Evolutionary conservation across 2,329 filamentous ascomycete genomes (phyloP), one percentile per base, ranked within the genome.

Genomic region (Ophiosphaerella herpotricha): DNA sequence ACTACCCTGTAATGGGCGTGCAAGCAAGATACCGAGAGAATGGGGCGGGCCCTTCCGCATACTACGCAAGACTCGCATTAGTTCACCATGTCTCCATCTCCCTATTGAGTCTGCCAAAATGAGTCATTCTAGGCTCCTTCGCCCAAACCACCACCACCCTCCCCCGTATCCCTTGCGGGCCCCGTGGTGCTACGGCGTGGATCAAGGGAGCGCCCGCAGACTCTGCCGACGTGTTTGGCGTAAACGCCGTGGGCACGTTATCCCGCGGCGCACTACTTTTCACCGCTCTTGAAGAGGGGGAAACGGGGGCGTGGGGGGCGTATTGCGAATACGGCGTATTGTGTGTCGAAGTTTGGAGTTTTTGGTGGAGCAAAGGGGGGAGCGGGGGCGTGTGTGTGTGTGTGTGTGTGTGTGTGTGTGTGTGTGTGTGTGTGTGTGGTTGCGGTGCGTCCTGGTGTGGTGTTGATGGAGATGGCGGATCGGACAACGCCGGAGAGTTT

Each of bases 221-320:
- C 42, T 72, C 74, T 37, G 60, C 67, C 39, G 60, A 64, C n/a
- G 69, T 72, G 0, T 71, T 75, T 16, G 57, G 68, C 26, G 63
- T 74, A 5, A 75, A 76, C 46, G 64, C 69, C 0, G 51, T 75
- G 13, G 73, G 74, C 0, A 72, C 72, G 5, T 75, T 75, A 73
- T 52, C 64, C 68, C 23, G 64, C 68, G 2, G 68, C 69, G 8
- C 71, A 74, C 29, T 61, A 72, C 44, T 68, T 76, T 13, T 51
- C 75, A 5, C 66, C 67, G 1, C 36, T 70, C 13, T 43, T 71
- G 11, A 50, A 47, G 3, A 18, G 3, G 16, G 16, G 16, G 16
- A 3, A 18, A 18, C 2, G 16, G 16, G 16, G 16, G 16, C 16
- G 16, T 3, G 16, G 16, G 16, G 16, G 16, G 16, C 64, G 70